Base-by-base conservation (phyloP, 139 green algal species). In the Volvox reticuliferus region DNA sequence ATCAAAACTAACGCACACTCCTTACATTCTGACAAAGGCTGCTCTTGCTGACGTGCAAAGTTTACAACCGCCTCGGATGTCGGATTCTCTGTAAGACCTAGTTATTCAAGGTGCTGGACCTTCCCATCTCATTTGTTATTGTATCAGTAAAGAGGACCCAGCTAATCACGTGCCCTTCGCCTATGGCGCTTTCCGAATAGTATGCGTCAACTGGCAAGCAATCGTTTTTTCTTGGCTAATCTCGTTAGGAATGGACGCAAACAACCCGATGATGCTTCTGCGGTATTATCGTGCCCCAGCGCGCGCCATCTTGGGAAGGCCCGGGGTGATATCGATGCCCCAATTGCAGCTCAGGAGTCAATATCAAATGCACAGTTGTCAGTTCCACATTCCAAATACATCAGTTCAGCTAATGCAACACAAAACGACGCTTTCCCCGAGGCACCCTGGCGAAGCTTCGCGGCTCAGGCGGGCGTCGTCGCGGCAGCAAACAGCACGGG, bases 181-280 rank as follows among this genome's bases (percentile, higher is more conserved):
- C 28, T 81, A 81, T 81, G 75, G 75, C 75, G 75, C 75, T 81
- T 55, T 81, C 30, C 44, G 44, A 1, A 36, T 24, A 81, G 13
- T 20, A 81, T 55, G 62, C 81, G 81, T 87, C 79, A 86, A 55
- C 79, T 86, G 44, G 50, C 78, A 12, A 67, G 63, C 63, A 50
- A 55, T 21, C 37, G 21, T 22, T 20, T 84, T 33, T 50, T 1
- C 5, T 86, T 71, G 28, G 79, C 79, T 21, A 37, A n/a, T 0
- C 5, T 71, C 6, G 79, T 24, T 55, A 73, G 28, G 28, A 71
- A 55, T 12, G 28, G 79, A 21, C 79, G 50, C 12, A 73, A 73
- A 17, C 44, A 86, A 71, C 14, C 79, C 22, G 79, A 86, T 17
- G 79, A 86, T 50, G 79, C 55, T 44, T 61, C 79, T n/a, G 24